Percentiles rank a stretch among this genome's conserved stretches.
These are phyloP conservation scores for Xerocomellus amylosporus DNA, from an alignment of 768 basidiomycete genomes.

Conservation along the genomic window DNA sequence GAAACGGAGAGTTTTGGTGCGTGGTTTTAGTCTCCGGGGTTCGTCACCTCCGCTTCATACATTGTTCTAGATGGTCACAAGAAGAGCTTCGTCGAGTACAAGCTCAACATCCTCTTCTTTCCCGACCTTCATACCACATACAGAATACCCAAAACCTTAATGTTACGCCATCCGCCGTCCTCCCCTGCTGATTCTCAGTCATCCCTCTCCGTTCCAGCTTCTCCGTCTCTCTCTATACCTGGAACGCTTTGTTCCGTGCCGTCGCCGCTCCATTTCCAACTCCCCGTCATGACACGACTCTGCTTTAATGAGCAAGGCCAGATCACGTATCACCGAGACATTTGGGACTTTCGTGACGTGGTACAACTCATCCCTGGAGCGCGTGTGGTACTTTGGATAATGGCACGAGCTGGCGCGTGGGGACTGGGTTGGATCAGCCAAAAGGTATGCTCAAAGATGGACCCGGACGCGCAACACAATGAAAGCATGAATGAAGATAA, in stretches of 20 bases:
- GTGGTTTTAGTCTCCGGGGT: conserved; percentile 12
- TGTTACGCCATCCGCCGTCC: conserved; percentile 31
- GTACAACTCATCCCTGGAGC: conserved; percentile 70
- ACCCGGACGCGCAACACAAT: neutral
- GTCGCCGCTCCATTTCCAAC: conserved; percentile 70
- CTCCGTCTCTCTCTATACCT: conserved; percentile 55
- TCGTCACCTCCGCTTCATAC: neutral
- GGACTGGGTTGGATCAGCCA: conserved; percentile 45
- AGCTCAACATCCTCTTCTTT: conserved; percentile 70
- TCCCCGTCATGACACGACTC: conserved; percentile 69
- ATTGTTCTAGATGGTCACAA: conserved; percentile 61
- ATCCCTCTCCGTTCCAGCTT: conserved; percentile 28
- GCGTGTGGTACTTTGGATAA: conserved; percentile 65
- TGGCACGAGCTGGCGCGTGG: conserved; percentile 57
- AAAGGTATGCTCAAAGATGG: conserved; percentile 9
- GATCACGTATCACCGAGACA: conserved; percentile 75
- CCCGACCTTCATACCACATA: conserved; percentile 62
- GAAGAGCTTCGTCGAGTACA: conserved; percentile 75
- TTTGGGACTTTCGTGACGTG: conserved; percentile 80
- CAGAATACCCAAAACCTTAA: conserved; percentile 40
- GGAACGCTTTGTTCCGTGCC: conserved; percentile 57
- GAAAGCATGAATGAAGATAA: conserved; percentile 2
- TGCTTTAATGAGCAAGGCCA: conserved; percentile 81
- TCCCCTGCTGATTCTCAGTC: conserved; percentile 30
- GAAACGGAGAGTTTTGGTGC: conserved; percentile 79